Percentiles rank a stretch among this genome's conserved stretches.
Evolutionary conservation across 306 rosid species (phyloP).

Genomic region (Prunus mume): DNA sequence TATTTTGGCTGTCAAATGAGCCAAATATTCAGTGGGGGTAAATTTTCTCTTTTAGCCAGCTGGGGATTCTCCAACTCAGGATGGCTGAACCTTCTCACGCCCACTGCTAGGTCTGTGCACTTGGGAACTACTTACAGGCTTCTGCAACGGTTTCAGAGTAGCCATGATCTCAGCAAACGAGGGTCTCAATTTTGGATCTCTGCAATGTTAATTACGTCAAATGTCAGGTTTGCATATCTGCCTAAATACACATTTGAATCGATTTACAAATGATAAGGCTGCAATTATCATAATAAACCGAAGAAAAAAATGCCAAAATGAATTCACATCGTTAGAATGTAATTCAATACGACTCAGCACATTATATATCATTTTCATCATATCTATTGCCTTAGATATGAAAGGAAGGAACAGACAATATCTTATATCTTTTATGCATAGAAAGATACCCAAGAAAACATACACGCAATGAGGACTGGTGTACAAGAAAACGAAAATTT

Average conservation of each 20-base stretch:
- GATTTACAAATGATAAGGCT: neutral
- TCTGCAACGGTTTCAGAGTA: constrained; percentile 80
- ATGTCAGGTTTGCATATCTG: constrained; percentile 2
- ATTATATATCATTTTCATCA: no score
- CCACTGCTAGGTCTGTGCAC: constrained; percentile 43
- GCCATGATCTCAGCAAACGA: constrained; percentile 93
- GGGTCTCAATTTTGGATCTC: constrained; percentile 91
- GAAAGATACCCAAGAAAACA: no score
- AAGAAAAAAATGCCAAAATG: neutral
- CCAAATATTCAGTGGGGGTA: constrained; percentile 8
- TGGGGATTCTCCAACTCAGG: constrained; percentile 39
- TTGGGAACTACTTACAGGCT: constrained; percentile 56
- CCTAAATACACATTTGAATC: constrained; percentile 6
- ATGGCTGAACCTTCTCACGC: constrained; percentile 35
- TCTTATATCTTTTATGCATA: no score
- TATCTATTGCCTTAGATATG: no score
- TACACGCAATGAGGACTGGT: no score
- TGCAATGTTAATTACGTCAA: constrained; percentile 37
- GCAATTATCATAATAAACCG: neutral
- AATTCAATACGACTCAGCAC: neutral
- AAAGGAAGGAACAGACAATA: no score
- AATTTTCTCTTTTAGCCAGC: constrained; percentile 32
- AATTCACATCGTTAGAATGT: neutral
- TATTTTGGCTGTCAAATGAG: constrained; percentile 34
- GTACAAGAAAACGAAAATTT: no score